Base-by-base conservation (phyloP, 83 land plant species). In the Picea abies region DNA sequence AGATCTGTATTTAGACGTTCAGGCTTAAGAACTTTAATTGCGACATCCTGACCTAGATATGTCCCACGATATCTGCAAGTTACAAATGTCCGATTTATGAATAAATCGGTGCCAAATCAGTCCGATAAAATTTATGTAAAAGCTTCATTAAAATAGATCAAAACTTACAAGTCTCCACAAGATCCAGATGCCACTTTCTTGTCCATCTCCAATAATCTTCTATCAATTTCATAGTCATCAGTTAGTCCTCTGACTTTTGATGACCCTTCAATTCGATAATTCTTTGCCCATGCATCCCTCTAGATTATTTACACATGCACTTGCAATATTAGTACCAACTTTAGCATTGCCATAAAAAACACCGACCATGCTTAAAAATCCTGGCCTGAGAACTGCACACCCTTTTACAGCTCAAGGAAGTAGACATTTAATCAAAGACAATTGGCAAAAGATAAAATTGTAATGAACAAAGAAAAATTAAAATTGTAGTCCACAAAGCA, bases 131-230 rank as follows among this genome's bases (percentile, higher is more conserved):
- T 12, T 63, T 9, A 83, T 17, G 11, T 25, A 83, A 16, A 82
- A 3, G 67, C 56, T 16, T 82, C 7, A 16, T 81, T 44, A 8
- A 9, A 70, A 16, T 67, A 23, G 20, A 35, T 29, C 63, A 15
- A 81, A 35, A 88, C 99, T 90, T 81, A 96, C 99, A 95, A 67
- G 68, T 96, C 98, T 66, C 99, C 99, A 85, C 94, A 96, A 75
- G 98, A 90, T 61, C 99, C 98, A 84, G 87, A 87, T 76, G 93
- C 98, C 85, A 95, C 90, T 85, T 92, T 96, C 69, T 90, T 91
- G 68, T 88, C 91, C 71, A 90, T 82, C 82, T 91, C 92, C 84
- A 96, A 67, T 29, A 89, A 84, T 80, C 84, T 88, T 68, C 78
- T 85, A 82, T 96, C 98, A 73, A 96, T 89, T 85, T 95, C 99